Evolutionary conservation across 164 flowering plant species (phyloP).

Genomic region (Berberis thunbergii): DNA sequence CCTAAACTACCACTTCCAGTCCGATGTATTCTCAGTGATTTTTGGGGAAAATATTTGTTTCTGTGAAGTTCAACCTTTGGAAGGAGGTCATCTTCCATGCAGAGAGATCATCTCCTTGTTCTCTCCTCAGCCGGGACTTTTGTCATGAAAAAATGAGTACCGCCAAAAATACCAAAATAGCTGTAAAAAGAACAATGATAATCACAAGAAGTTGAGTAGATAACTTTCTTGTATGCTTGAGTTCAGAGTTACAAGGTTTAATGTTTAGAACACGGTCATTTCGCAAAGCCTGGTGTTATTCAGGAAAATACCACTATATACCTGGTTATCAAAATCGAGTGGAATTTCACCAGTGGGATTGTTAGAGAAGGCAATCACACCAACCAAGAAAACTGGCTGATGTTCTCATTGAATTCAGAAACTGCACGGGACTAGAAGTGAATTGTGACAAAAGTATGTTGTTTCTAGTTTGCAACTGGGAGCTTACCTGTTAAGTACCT

Average conservation of each 20-base stretch:
- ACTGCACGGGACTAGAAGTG: too few species aligned
- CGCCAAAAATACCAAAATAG: slow-evolving; percentile 12
- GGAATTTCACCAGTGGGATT: slow-evolving; percentile 60
- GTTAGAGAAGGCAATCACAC: slow-evolving; percentile 41
- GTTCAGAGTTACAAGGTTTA: slow-evolving; percentile 13
- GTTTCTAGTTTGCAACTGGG: too few species aligned
- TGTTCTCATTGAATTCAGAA: too few species aligned
- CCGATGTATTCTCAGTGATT: slow-evolving; percentile 42
- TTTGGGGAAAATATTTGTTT: slow-evolving; percentile 37
- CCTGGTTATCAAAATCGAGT: slow-evolving; percentile 29
- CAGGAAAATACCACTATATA: slow-evolving; percentile 48
- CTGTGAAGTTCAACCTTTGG: slow-evolving; percentile 55
- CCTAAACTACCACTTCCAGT: slow-evolving; percentile 88
- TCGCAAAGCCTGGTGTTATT: slow-evolving; percentile 60
- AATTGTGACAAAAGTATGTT: too few species aligned
- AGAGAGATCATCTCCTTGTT: slow-evolving; percentile 16
- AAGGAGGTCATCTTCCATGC: slow-evolving; percentile 74
- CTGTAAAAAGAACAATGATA: slow-evolving; percentile 19
- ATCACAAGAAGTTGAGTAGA: slow-evolving; percentile 27
- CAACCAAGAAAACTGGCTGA: slow-evolving; percentile 5
- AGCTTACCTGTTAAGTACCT: too few species aligned
- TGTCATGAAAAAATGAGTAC: slow-evolving; percentile 14
- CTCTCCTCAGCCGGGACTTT: slow-evolving; percentile 27
- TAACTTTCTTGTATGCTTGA: slow-evolving; percentile 7
- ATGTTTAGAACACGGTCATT: slow-evolving; percentile 9